phyloP scores from a whole-genome alignment of 2,329 filamentous ascomycete species.

The Sporothrix luriei region DNA sequence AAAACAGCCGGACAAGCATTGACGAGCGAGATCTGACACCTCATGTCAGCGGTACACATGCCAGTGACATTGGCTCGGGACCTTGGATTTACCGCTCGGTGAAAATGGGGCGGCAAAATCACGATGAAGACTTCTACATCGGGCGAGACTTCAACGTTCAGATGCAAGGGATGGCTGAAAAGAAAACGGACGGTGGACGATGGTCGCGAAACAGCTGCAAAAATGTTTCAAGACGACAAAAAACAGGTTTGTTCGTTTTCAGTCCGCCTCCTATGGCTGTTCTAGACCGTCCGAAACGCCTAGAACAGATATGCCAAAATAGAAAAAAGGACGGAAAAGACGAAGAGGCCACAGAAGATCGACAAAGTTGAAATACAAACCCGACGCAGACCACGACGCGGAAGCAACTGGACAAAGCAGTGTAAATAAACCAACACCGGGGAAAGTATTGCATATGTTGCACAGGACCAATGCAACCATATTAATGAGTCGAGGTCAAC shows the following conservation, averaged over 20 bases:
- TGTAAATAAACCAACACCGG: too few species aligned
- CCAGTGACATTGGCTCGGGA: too few species aligned
- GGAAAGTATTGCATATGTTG: too few species aligned
- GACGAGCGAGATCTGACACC: too few species aligned
- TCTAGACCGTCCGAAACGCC: too few species aligned
- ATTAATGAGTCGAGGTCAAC: neutral
- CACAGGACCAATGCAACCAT: neutral
- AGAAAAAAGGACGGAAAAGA: neutral
- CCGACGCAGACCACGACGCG: too few species aligned
- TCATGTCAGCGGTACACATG: too few species aligned
- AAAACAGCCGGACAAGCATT: too few species aligned
- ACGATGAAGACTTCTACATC: neutral
- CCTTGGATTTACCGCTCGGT: neutral
- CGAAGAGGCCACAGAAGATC: neutral
- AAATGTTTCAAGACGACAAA: neutral
- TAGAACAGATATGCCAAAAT: neutral
- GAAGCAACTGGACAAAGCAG: too few species aligned
- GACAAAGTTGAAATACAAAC: too few species aligned
- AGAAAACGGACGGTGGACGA: neutral
- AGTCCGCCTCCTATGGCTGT: too few species aligned
- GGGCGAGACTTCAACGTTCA: neutral
- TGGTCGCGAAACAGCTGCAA: neutral
- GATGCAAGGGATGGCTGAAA: conserved; percentile 8
- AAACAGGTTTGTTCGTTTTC: too few species aligned
- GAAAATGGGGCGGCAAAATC: neutral